Conservation (phyloP, 2,329 filamentous ascomycete species). For the Fusarium nelsonii region DNA sequence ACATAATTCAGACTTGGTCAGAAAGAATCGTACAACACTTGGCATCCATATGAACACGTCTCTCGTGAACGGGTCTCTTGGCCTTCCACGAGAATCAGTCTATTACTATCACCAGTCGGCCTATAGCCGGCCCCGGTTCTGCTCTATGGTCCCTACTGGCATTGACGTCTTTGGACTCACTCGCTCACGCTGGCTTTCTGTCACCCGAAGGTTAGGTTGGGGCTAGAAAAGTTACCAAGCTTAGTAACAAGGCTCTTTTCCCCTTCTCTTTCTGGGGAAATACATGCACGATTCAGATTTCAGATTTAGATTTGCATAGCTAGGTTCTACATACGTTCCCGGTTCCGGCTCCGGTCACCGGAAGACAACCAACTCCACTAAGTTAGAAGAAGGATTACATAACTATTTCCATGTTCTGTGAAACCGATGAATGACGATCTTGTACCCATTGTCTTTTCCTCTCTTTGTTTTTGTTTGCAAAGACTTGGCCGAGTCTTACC, state of each 20-base stretch:
- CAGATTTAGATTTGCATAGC: conserved; percentile 3
- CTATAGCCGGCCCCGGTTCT: conserved; percentile 38
- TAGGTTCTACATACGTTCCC: conserved; percentile 1
- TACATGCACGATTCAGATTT: conserved; percentile 18
- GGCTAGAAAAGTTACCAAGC: neutral
- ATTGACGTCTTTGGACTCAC: neutral
- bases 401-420: neutral
- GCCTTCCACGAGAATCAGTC: neutral
- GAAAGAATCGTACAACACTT: neutral
- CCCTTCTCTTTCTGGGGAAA: conserved; percentile 39
- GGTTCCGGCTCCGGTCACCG: conserved; percentile 37
- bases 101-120: conserved; percentile 25
- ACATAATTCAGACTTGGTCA: neutral
- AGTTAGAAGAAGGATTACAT: conserved; percentile 15
- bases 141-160: neutral
- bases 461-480: neutral
- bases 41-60: neutral
- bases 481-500: conserved; percentile 24
- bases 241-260: conserved; percentile 21
- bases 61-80: neutral
- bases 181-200: neutral
- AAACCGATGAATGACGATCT: conserved; percentile 11
- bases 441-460: conserved; percentile 1
- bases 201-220: neutral
- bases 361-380: conserved; percentile 15